Base-by-base conservation (phyloP, 106 monocot species). In the Allium sativum region DNA sequence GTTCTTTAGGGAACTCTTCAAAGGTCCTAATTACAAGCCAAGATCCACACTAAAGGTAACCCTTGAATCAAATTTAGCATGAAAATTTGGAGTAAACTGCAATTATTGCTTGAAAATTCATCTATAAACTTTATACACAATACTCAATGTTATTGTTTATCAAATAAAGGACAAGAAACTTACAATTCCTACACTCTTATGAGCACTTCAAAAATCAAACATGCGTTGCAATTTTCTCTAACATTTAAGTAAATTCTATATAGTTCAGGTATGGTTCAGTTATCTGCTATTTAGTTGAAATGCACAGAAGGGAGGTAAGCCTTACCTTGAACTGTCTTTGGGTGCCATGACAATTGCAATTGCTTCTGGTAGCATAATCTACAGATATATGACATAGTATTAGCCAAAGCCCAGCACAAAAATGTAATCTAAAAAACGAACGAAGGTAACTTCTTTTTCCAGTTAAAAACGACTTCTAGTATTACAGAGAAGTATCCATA, bases 311-410 rank as follows among this genome's bases (percentile, higher is more conserved):
- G 16, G 12, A n/a, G 17, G n/a, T 51, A 42, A 0, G 59, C 18
- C 18, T n/a, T 64, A 86, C 91, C 81, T 86, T 61, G 83, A 70
- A 67, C 44, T 18, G 69, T 92, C 91, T 55, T 14, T 80, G 54
- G 91, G 91, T 55, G 91, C 91, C 91, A 92, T 86, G 40, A 92
- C 91, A 71, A 92, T 86, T 67, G 86, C 91, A 64, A 92, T 86
- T 18, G 91, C 83, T 81, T 92, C 83, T 52, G 91, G 83, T 74
- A 86, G 64, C 86, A 92, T 86, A 47, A 83, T 74, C 91, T 90
- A 59, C 59, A n/a, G 57, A 66, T 31, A 31, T 31, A 31, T 31
- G 31, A 31, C 31, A 31, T 31, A 5, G 31, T 18, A 57, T 62
- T 41, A 12, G 47, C 42, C 59, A 61, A 31, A 31, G 31, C 31